Evolutionary conservation across 2,329 filamentous ascomycete genomes (phyloP).

Genomic region (Chaetomium sp.): DNA sequence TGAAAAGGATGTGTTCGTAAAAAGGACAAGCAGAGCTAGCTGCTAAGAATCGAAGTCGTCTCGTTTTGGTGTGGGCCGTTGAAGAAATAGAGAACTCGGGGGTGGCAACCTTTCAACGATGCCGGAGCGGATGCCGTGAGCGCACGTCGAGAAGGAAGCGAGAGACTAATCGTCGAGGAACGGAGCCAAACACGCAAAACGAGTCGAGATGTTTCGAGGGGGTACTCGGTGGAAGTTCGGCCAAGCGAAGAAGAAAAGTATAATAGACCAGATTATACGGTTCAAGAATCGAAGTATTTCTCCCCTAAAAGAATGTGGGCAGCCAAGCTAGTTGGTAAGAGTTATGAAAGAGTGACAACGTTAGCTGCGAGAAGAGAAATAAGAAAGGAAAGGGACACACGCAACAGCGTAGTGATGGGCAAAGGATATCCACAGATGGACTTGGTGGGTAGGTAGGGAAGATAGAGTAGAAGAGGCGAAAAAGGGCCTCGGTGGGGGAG

Average conservation of each 20-base stretch:
- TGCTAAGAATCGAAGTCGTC: slow-evolving; percentile 49
- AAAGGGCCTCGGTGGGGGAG: slow-evolving; percentile 35
- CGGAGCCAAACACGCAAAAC: slow-evolving; percentile 27
- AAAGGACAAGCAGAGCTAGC: slow-evolving; percentile 44
- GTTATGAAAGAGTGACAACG: slow-evolving; percentile 45
- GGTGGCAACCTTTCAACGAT: slow-evolving; percentile 9
- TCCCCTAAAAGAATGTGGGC: slow-evolving; percentile 55
- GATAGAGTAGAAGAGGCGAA: slow-evolving; percentile 36
- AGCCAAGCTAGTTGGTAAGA: slow-evolving; percentile 57
- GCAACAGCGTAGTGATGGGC: slow-evolving; percentile 37
- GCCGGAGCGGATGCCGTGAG: background rate
- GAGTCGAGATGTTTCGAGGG: slow-evolving; percentile 24
- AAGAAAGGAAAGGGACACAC: slow-evolving; percentile 39
- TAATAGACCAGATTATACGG: slow-evolving; percentile 44
- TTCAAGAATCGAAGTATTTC: slow-evolving; percentile 39
- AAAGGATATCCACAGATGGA: slow-evolving; percentile 34
- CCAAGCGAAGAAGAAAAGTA: slow-evolving; percentile 36
- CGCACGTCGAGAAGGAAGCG: slow-evolving; percentile 17
- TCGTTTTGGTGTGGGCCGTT: slow-evolving; percentile 29
- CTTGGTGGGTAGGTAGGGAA: slow-evolving; percentile 34
- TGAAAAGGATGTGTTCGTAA: slow-evolving; percentile 34
- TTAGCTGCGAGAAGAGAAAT: slow-evolving; percentile 47
- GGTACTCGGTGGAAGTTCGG: slow-evolving; percentile 21
- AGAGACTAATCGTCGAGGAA: slow-evolving; percentile 29
- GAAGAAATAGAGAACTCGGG: slow-evolving; percentile 21